These are phyloP conservation scores for Lepidium africanum DNA, from an alignment of 345 rosid species.

Conservation along the genomic window DNA sequence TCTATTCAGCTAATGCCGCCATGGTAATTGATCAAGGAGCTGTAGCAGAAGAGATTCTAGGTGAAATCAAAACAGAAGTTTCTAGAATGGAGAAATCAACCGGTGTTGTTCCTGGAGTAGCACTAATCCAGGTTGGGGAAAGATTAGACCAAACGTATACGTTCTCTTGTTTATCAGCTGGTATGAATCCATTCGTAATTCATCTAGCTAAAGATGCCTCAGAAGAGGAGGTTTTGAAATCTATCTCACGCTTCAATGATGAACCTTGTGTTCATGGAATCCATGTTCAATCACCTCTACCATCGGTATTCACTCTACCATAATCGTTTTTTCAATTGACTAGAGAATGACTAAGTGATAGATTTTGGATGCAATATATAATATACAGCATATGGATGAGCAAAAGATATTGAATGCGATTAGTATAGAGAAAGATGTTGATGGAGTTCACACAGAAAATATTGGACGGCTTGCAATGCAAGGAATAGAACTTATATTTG, in stretches of 20 bases:
- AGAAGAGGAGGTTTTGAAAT: slow-evolving; percentile 47
- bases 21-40: slow-evolving; percentile 64
- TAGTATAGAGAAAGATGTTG: slow-evolving; percentile 71
- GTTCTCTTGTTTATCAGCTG: slow-evolving; percentile 51
- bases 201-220: slow-evolving; percentile 46
- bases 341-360: too few species aligned
- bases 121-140: slow-evolving; percentile 74
- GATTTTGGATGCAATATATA: too few species aligned
- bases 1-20: slow-evolving; percentile 33
- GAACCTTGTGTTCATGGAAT: slow-evolving; percentile 76
- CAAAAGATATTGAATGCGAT: slow-evolving; percentile 60
- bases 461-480: slow-evolving; percentile 19
- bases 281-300: slow-evolving; percentile 64
- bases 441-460: slow-evolving; percentile 74
- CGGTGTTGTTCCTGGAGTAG: slow-evolving; percentile 72
- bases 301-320: not conserved
- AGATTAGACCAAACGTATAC: slow-evolving; percentile 5
- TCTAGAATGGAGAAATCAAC: slow-evolving; percentile 58
- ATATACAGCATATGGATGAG: slow-evolving; percentile 81
- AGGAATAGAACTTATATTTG: slow-evolving; percentile 67
- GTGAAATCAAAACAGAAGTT: slow-evolving; percentile 61
- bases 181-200: slow-evolving; percentile 61
- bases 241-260: slow-evolving; percentile 30
- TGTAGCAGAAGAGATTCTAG: slow-evolving; percentile 55
- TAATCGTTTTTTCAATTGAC: too few species aligned